Percentiles rank a stretch among this genome's conserved stretches.
These are phyloP conservation scores for Rauvolfia tetraphylla DNA, from an alignment of 257 asterid genomes.

Conservation along the genomic window DNA sequence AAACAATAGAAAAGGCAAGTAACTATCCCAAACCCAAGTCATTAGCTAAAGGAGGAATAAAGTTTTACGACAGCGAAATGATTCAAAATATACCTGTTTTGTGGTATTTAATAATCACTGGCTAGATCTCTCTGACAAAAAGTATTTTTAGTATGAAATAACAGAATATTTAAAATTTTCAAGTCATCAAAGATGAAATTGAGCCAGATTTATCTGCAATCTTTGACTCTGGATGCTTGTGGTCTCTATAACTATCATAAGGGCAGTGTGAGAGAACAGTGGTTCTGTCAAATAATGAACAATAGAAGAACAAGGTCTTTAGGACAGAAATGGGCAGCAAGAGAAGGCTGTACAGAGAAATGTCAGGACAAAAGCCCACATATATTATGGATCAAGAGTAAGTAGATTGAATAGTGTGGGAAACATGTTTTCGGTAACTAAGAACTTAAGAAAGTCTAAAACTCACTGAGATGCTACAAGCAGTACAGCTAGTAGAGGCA, in stretches of 20 bases:
- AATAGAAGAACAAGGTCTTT: neutral
- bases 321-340: neutral
- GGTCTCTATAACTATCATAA: neutral
- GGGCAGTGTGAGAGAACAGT: neutral
- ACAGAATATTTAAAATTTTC: neutral
- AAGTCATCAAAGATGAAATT: neutral
- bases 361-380: neutral
- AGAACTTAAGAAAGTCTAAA: neutral
- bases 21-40: neutral
- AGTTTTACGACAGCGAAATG: neutral
- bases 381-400: neutral
- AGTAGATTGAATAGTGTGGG: neutral
- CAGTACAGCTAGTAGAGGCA: slow-evolving; percentile 87
- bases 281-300: neutral
- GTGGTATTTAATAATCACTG: neutral
- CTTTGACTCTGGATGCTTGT: neutral
- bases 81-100: neutral
- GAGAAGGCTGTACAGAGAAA: neutral
- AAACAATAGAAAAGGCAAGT: neutral
- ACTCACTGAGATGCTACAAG: slow-evolving; percentile 80
- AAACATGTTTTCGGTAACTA: neutral
- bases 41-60: neutral
- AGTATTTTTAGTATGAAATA: too few relatives aligned
- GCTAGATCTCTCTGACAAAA: neutral
- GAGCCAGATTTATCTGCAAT: neutral